Evolutionary conservation across 2,329 filamentous ascomycete genomes (phyloP).

Genomic region (Boeremia lycopersici): DNA sequence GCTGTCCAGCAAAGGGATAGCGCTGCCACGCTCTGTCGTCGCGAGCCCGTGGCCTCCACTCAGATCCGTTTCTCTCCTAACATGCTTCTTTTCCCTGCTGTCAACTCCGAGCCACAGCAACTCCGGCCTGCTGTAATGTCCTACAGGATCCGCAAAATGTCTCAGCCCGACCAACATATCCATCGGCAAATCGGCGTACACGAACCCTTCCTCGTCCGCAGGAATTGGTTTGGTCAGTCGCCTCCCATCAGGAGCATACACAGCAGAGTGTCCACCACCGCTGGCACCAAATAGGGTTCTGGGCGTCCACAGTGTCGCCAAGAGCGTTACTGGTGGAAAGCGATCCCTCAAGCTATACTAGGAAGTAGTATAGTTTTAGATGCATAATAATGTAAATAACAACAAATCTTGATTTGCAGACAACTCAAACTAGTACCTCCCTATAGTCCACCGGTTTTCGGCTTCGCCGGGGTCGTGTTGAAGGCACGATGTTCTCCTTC

Average conservation of each 20-base stretch:
- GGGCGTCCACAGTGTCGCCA: slow-evolving; percentile 38
- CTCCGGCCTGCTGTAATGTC: slow-evolving; percentile 60
- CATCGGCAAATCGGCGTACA: slow-evolving; percentile 60
- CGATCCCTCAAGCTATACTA: no score
- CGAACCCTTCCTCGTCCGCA: slow-evolving; percentile 54
- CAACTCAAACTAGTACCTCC: no score
- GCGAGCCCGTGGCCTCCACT: not conserved
- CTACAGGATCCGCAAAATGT: slow-evolving; percentile 54
- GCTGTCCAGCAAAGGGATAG: not conserved
- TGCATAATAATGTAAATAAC: no score
- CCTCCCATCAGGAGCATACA: slow-evolving; percentile 59
- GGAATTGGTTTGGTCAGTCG: slow-evolving; percentile 50
- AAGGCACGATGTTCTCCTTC: no score
- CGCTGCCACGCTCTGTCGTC: not conserved
- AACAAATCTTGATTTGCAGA: no score
- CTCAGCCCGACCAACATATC: slow-evolving; percentile 50
- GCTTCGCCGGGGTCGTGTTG: no score
- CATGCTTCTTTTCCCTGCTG: slow-evolving; percentile 37
- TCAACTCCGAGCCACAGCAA: slow-evolving; percentile 58
- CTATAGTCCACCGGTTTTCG: no score
- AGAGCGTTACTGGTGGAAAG: no score
- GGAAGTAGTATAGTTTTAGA: no score
- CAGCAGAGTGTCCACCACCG: slow-evolving; percentile 48
- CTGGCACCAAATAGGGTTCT: slow-evolving; percentile 52
- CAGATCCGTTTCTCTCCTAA: slow-evolving; percentile 18